Evolutionary conservation across 768 basidiomycete species (phyloP).

Genomic region (Phlegmacium glaucopus): DNA sequence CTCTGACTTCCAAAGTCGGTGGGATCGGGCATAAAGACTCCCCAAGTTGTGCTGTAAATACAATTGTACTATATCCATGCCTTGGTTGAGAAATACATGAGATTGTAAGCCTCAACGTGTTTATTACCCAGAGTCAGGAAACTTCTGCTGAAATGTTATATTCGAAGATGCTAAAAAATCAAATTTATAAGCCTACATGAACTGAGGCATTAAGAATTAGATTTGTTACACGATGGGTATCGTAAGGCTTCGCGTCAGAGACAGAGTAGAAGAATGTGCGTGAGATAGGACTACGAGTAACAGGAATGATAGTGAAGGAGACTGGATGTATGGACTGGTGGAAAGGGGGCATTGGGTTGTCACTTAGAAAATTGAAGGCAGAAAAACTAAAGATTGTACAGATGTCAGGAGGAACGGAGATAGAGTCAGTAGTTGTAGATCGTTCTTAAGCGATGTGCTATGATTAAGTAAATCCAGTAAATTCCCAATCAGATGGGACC

Average conservation of each 20-base stretch:
- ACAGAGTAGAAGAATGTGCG: constrained; percentile 9
- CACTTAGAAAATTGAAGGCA: background rate
- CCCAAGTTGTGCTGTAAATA: background rate
- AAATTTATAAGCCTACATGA: too few species aligned
- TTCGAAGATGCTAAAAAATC: too few species aligned
- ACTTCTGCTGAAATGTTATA: too few species aligned
- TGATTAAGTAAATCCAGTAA: constrained; percentile 54
- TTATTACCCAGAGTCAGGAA: too few species aligned
- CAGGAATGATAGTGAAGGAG: constrained; percentile 10
- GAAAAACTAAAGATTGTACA: constrained; percentile 18
- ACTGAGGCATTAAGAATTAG: constrained; percentile 23
- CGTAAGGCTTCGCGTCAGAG: constrained; percentile 26
- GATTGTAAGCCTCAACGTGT: background rate
- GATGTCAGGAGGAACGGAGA: constrained; percentile 12
- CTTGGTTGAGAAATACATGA: background rate
- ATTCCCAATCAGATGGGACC: constrained; percentile 71
- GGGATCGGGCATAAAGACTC: constrained; percentile 54
- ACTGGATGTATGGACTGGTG: constrained; percentile 14
- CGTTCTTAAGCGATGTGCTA: constrained; percentile 17
- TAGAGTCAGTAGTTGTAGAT: constrained; percentile 18
- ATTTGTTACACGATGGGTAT: constrained; percentile 38
- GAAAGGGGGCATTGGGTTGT: constrained; percentile 12
- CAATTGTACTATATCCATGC: background rate
- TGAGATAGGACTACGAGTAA: constrained; percentile 14
- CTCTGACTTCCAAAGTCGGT: constrained; percentile 61